Evolutionary conservation across 202 grass and related monocot species (phyloP).

Genomic region (Digitaria exilis): DNA sequence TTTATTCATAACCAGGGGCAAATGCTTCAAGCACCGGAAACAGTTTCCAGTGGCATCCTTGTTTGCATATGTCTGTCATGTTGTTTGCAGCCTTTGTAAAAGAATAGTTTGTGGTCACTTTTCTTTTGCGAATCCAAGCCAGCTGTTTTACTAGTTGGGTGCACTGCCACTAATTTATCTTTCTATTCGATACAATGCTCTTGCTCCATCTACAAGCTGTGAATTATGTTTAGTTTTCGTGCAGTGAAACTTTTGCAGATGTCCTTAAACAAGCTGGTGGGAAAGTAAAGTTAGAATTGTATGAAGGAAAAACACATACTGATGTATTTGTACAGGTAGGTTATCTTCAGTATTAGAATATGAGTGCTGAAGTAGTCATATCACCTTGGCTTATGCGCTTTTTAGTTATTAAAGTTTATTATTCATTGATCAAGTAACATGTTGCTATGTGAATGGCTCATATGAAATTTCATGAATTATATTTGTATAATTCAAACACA

Average conservation of each 20-base stretch:
- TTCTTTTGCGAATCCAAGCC: not conserved
- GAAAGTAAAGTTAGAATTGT: slow-evolving; percentile 69
- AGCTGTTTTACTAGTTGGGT: not conserved
- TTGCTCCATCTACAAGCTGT: slow-evolving; percentile 14
- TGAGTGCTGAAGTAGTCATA: not conserved
- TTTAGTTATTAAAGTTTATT: not conserved
- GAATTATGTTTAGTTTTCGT: slow-evolving; percentile 33
- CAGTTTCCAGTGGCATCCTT: not conserved
- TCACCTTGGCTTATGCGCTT: not conserved
- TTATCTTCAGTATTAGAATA: slow-evolving; percentile 13
- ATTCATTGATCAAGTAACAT: not conserved
- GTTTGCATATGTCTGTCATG: not conserved
- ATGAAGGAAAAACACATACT: slow-evolving; percentile 95
- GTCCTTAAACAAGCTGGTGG: slow-evolving; percentile 64
- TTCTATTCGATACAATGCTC: slow-evolving; percentile 2
- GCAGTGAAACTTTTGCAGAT: slow-evolving; percentile 68
- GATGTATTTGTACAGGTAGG: slow-evolving; percentile 94
- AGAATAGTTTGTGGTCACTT: not conserved
- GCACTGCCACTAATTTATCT: not conserved
- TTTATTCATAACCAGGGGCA: not conserved
- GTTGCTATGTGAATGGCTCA: not conserved
- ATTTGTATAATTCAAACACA: not conserved
- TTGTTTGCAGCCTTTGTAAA: not conserved
- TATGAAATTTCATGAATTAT: not conserved
- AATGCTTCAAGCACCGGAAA: slow-evolving; percentile 12